These are phyloP conservation scores for Entomortierella beljakovae DNA, from an alignment of 192 early-diverging fungal species.

Conservation along the genomic window DNA sequence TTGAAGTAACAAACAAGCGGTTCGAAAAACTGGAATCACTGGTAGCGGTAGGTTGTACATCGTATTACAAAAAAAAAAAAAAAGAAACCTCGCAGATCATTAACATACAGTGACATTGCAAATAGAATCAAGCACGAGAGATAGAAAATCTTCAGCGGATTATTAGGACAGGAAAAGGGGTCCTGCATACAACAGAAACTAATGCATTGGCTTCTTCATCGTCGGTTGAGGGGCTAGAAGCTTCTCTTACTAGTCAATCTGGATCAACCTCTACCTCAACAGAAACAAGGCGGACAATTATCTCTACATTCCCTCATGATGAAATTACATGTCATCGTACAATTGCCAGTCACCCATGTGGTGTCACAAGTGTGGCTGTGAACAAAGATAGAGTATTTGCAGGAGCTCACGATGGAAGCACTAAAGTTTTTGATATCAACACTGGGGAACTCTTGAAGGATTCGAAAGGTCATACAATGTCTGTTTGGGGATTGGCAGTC, in stretches of 20 bases:
- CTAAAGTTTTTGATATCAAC: slow-evolving; percentile 67
- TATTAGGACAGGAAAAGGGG: slow-evolving; percentile 44
- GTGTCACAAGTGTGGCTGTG: slow-evolving; percentile 66
- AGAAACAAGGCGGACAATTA: slow-evolving; percentile 29
- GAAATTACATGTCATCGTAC: slow-evolving; percentile 67
- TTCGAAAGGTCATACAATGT: slow-evolving; percentile 60
- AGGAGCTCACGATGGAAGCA: slow-evolving; percentile 69
- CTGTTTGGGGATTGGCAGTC: slow-evolving; percentile 69
- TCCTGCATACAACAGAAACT: slow-evolving; percentile 4
- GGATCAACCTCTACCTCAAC: slow-evolving; percentile 9
- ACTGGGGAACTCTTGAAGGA: slow-evolving; percentile 57
- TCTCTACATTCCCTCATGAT: slow-evolving; percentile 60
- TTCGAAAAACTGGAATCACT: slow-evolving; percentile 53
- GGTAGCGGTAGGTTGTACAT: slow-evolving; percentile 36
- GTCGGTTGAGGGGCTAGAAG: neutral
- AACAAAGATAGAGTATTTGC: slow-evolving; percentile 60
- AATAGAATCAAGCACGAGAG: slow-evolving; percentile 38
- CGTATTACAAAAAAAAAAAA: too few species aligned
- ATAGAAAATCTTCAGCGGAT: slow-evolving; percentile 49
- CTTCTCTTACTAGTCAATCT: too few species aligned
- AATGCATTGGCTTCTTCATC: neutral
- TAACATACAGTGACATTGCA: too few species aligned
- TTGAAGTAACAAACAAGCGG: slow-evolving; percentile 56
- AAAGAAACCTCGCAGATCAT: too few species aligned
- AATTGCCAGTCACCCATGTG: slow-evolving; percentile 62